phyloP scores from a whole-genome alignment of 768 basidiomycete genomes.

The Strobilomyces confusus region DNA sequence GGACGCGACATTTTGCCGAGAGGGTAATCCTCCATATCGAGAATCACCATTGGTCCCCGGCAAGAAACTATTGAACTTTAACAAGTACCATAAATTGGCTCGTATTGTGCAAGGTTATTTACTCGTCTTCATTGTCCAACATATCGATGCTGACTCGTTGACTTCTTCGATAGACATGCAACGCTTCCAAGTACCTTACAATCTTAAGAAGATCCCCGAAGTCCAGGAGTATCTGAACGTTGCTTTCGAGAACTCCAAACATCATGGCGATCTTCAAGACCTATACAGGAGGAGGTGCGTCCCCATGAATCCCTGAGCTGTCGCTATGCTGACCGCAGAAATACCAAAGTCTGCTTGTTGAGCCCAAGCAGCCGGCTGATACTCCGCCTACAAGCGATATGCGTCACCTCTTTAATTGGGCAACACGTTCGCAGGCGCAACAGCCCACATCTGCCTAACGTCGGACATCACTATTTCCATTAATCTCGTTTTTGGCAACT shows the following conservation, averaged over 20 bases:
- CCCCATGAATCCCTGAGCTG: neutral
- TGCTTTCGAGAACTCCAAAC: slow-evolving; percentile 70
- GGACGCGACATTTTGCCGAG: slow-evolving; percentile 92
- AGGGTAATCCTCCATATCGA: slow-evolving; percentile 87
- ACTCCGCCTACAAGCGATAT: slow-evolving; percentile 59
- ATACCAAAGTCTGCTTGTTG: slow-evolving; percentile 63
- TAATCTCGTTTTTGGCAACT: slow-evolving; percentile 2
- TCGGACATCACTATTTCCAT: slow-evolving; percentile 17
- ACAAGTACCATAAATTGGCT: slow-evolving; percentile 91
- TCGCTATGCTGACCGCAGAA: neutral
- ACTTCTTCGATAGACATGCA: slow-evolving; percentile 64
- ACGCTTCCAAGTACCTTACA: slow-evolving; percentile 85
- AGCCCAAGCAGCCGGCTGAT: slow-evolving; percentile 79
- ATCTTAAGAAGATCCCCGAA: slow-evolving; percentile 84
- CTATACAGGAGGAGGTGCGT: slow-evolving; percentile 79
- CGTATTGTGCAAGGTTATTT: slow-evolving; percentile 72
- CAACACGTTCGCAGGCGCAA: slow-evolving; percentile 52
- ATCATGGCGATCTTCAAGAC: slow-evolving; percentile 80
- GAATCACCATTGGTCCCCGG: slow-evolving; percentile 70
- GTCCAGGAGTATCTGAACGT: slow-evolving; percentile 75
- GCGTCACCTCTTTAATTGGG: slow-evolving; percentile 79
- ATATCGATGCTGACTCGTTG: neutral
- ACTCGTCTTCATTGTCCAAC: neutral
- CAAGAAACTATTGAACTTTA: slow-evolving; percentile 89
- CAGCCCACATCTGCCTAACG: slow-evolving; percentile 35